These are phyloP conservation scores for Gnetum montanum DNA, from an alignment of 75 land plant genomes.

Conservation along the genomic window DNA sequence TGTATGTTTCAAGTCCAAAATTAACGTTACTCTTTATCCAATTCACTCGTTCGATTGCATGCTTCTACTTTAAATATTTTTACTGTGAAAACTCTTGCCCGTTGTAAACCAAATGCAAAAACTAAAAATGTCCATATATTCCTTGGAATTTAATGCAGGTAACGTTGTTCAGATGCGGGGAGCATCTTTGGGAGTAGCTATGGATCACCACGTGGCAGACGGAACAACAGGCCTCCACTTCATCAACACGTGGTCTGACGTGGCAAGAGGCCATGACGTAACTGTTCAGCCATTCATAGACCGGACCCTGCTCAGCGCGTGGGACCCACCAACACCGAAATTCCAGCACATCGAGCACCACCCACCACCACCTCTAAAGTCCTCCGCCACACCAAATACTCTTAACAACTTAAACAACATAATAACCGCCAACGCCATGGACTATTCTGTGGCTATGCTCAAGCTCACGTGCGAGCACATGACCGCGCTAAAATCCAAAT, in stretches of 20 bases:
- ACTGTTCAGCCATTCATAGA: slow-evolving; percentile 40
- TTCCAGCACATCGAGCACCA: slow-evolving; percentile 48
- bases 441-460: no score
- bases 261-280: slow-evolving; percentile 29
- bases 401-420: neutral
- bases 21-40: neutral
- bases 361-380: slow-evolving; percentile 17
- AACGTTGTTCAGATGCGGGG: slow-evolving; percentile 66
- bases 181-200: slow-evolving; percentile 40
- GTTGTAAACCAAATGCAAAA: no score
- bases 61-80: neutral
- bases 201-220: slow-evolving; percentile 49
- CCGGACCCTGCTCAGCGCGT: slow-evolving; percentile 37
- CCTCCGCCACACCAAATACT: neutral
- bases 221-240: slow-evolving; percentile 45
- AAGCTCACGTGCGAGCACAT: neutral
- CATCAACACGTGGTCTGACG: slow-evolving; percentile 53
- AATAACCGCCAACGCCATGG: neutral
- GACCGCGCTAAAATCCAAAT: neutral
- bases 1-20: neutral
- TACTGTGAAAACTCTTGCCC: no score
- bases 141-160: slow-evolving; percentile 7
- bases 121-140: no score
- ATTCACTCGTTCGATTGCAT: neutral
- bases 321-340: slow-evolving; percentile 27